Conservation (phyloP, 768 basidiomycete genomes). For the Botryobasidium botryosum region DNA sequence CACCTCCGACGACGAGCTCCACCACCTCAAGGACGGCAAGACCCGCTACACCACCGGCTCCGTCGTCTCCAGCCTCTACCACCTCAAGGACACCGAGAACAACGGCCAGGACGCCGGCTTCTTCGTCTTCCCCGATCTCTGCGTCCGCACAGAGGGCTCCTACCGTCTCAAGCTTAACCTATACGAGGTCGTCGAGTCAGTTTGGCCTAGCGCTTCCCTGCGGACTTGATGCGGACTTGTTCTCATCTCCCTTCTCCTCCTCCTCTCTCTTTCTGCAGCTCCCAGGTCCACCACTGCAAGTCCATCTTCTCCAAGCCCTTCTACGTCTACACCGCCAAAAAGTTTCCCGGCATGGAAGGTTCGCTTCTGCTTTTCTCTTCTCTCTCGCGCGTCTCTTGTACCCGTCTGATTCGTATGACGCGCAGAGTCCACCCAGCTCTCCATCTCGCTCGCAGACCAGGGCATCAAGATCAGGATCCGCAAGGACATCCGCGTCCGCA, state of each 20-base stretch:
- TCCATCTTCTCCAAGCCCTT: slow-evolving; percentile 78
- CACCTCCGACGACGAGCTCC: slow-evolving; percentile 76
- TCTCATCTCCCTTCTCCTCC: slow-evolving; percentile 7
- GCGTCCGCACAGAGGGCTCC: slow-evolving; percentile 80
- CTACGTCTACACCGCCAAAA: slow-evolving; percentile 91
- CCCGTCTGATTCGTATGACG: slow-evolving; percentile 4
- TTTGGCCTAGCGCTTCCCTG: slow-evolving; percentile 13
- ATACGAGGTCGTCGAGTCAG: slow-evolving; percentile 85
- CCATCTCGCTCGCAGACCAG: slow-evolving; percentile 84
- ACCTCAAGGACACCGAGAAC: slow-evolving; percentile 58
- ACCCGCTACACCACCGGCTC: slow-evolving; percentile 84
- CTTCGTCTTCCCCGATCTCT: slow-evolving; percentile 93
- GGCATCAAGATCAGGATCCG: slow-evolving; percentile 91
- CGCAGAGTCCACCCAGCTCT: slow-evolving; percentile 73
- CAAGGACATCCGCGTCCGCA: slow-evolving; percentile 76
- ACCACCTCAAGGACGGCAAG: slow-evolving; percentile 82
- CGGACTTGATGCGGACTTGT: not conserved
- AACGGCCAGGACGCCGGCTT: slow-evolving; percentile 63
- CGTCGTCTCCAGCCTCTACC: slow-evolving; percentile 80
- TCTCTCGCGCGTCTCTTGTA: slow-evolving; percentile 1
- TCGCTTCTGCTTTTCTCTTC: slow-evolving; percentile 15
- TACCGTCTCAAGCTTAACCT: slow-evolving; percentile 64
- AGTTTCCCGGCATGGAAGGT: slow-evolving; percentile 95
- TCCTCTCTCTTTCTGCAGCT: slow-evolving; percentile 25
- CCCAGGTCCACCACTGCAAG: slow-evolving; percentile 79